A percentile compares a stretch with the other conserved stretches of the same genome.
phyloP scores from a whole-genome alignment of 2,329 filamentous ascomycete species.

The Sporothrix dimorphospora region DNA sequence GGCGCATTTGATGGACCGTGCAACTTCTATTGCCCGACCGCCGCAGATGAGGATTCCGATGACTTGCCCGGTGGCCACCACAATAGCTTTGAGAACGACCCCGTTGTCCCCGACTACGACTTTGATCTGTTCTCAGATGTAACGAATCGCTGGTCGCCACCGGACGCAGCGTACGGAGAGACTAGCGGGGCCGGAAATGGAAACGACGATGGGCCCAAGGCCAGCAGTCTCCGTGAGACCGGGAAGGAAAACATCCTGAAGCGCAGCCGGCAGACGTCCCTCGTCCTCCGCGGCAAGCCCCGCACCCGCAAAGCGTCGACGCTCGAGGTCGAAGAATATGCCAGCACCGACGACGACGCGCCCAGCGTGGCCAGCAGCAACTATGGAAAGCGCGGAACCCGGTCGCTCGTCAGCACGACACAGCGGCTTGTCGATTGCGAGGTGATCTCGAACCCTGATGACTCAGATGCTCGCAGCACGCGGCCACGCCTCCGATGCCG shows the following conservation, averaged over 20 bases:
- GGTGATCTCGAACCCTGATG: conserved; percentile 30
- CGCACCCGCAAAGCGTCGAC: neutral
- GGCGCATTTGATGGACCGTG: neutral
- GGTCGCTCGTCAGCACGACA: neutral
- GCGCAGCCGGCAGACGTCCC: neutral
- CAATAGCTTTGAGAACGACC: neutral
- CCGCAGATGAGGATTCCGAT: neutral
- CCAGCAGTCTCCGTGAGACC: neutral
- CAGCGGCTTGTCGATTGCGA: conserved; percentile 28
- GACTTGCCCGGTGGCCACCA: neutral
- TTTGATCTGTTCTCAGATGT: conserved; percentile 31
- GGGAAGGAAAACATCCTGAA: neutral
- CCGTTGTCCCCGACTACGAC: conserved; percentile 28
- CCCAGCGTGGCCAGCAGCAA: neutral
- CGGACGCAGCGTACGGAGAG: neutral
- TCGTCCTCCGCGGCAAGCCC: neutral
- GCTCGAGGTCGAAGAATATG: conserved; percentile 30
- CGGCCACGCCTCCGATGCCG: conserved; percentile 23
- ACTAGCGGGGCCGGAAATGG: neutral
- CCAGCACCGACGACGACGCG: neutral
- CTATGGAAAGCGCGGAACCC: neutral
- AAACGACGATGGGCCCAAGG: neutral
- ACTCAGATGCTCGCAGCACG: neutral
- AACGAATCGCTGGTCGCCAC: conserved; percentile 9
- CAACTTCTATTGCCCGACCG: neutral